Conservation (phyloP, 768 basidiomycete genomes). For the Chalciporus pseudorubinellus region DNA sequence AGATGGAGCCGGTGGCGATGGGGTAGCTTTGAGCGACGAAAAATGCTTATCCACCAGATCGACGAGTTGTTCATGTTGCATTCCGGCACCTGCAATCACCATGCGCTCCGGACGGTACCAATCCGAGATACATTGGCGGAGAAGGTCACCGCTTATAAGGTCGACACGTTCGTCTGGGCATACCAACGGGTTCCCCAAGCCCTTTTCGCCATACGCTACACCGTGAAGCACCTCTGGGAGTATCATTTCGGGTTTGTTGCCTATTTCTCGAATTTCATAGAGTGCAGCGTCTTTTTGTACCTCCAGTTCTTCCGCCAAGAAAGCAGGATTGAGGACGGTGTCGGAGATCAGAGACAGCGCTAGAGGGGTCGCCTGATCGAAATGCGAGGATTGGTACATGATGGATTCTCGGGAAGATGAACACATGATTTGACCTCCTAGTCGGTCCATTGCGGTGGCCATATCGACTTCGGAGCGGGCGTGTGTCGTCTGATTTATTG, state of each 20-base stretch:
- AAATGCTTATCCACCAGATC: constrained; percentile 84
- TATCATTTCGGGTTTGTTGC: constrained; percentile 87
- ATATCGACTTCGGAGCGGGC: constrained; percentile 74
- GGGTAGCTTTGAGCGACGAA: constrained; percentile 53
- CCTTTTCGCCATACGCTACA: constrained; percentile 75
- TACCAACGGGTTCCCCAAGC: constrained; percentile 86
- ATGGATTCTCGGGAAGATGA: constrained; percentile 91
- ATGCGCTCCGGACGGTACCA: constrained; percentile 96
- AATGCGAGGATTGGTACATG: constrained; percentile 97
- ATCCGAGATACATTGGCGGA: constrained; percentile 63
- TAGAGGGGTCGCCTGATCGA: constrained; percentile 74
- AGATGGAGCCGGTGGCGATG: constrained; percentile 22
- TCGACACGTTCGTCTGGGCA: constrained; percentile 85
- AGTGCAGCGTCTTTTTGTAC: constrained; percentile 82
- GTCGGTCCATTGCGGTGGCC: constrained; percentile 72
- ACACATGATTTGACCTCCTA: constrained; percentile 91
- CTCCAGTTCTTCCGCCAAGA: constrained; percentile 75
- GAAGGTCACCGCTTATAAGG: constrained; percentile 55
- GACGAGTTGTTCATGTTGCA: constrained; percentile 86
- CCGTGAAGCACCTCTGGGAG: constrained; percentile 87
- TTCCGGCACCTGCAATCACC: constrained; percentile 92
- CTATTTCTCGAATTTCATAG: constrained; percentile 89
- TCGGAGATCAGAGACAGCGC: constrained; percentile 90
- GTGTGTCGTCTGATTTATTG: constrained; percentile 59
- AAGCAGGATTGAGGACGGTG: constrained; percentile 77